Conservation (phyloP, 495 filamentous ascomycete species). For the Tuber borchii region DNA sequence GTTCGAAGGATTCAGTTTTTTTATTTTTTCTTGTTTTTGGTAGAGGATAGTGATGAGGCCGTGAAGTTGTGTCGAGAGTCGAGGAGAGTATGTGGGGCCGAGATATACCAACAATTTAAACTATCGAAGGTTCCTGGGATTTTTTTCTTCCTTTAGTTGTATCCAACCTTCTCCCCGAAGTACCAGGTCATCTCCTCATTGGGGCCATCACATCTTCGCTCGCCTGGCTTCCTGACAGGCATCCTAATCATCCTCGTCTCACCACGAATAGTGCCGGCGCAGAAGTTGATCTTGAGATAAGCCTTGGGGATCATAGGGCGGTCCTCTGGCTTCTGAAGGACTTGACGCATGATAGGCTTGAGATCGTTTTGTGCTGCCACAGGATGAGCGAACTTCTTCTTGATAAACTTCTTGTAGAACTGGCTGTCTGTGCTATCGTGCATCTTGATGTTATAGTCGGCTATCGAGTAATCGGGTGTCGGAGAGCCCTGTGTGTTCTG, state of each 20-base stretch:
- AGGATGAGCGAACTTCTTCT: constrained; percentile 31
- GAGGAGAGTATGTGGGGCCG: neutral
- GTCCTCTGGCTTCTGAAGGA: constrained; percentile 38
- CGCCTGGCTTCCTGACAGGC: constrained; percentile 22
- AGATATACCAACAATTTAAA: neutral
- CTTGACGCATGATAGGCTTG: constrained; percentile 33
- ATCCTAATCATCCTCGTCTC: constrained; percentile 28
- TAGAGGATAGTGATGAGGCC: neutral
- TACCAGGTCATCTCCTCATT: constrained; percentile 34
- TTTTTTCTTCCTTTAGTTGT: constrained; percentile 15
- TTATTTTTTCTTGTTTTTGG: neutral
- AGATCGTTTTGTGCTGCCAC: constrained; percentile 25
- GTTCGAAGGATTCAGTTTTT: neutral
- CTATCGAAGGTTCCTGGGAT: neutral
- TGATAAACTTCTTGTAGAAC: constrained; percentile 35
- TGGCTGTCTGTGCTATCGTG: constrained; percentile 28
- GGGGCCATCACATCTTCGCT: constrained; percentile 32
- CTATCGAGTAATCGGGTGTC: constrained; percentile 26
- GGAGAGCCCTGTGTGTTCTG: constrained; percentile 16
- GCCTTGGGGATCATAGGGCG: constrained; percentile 30
- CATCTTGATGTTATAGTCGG: constrained; percentile 34
- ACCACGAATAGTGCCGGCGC: constrained; percentile 29
- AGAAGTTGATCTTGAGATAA: constrained; percentile 33
- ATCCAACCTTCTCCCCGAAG: constrained; percentile 31
- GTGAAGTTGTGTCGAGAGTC: neutral